Evolutionary conservation across 371 early-diverging fungal species (phyloP).

Genomic region (Syncephalastrum monosporum): DNA sequence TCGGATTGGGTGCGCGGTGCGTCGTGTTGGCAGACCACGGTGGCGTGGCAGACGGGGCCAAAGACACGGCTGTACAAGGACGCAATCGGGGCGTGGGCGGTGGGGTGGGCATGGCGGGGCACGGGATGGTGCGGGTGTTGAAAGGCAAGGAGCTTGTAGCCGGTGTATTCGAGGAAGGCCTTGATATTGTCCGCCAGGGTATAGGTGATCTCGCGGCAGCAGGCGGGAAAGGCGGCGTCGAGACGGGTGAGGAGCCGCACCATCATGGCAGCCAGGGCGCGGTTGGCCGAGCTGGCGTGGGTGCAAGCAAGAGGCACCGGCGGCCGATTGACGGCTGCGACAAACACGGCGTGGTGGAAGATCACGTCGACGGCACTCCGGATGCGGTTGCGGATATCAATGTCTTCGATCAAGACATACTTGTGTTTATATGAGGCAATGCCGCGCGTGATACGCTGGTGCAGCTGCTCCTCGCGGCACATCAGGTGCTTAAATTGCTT

Average conservation of each 20-base stretch:
- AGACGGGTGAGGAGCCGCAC: constrained; percentile 35
- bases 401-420: constrained; percentile 48
- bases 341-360: constrained; percentile 49
- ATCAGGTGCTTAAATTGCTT: constrained; percentile 26
- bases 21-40: constrained; percentile 1
- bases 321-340: constrained; percentile 30
- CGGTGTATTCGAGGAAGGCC: constrained; percentile 48
- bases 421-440: constrained; percentile 46
- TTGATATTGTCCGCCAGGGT: constrained; percentile 49
- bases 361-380: constrained; percentile 42
- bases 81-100: constrained; percentile 3
- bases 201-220: constrained; percentile 45
- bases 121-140: neutral
- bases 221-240: constrained; percentile 38
- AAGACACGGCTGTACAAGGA: constrained; percentile 15
- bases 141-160: constrained; percentile 33
- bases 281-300: constrained; percentile 23
- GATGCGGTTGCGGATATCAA: constrained; percentile 47
- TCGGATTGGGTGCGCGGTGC: neutral
- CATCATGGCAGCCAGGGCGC: constrained; percentile 35
- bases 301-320: constrained; percentile 22
- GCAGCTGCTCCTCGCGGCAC: constrained; percentile 30
- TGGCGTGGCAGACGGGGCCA: constrained; percentile 12
- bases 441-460: constrained; percentile 37
- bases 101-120: neutral